phyloP scores from a whole-genome alignment of 768 basidiomycete genomes.

The Pluteus cervinus region DNA sequence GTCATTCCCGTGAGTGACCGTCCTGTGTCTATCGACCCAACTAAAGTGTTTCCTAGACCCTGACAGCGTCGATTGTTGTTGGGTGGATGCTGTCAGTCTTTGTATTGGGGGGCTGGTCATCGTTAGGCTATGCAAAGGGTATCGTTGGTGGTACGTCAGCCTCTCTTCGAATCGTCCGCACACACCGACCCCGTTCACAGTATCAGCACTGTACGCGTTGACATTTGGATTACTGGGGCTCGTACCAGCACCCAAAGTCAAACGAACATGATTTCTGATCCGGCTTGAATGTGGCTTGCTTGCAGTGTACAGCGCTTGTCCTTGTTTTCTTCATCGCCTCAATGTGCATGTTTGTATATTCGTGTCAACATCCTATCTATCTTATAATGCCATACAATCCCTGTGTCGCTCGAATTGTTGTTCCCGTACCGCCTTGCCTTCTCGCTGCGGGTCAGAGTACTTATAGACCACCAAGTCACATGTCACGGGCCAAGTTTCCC shows the following conservation, averaged over 20 bases:
- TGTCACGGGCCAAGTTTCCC: too few species aligned
- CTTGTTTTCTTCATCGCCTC: too few species aligned
- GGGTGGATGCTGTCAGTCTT: slow-evolving; percentile 62
- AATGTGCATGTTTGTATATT: too few species aligned
- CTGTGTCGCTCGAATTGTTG: too few species aligned
- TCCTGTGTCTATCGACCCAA: neutral
- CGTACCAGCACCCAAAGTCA: slow-evolving; percentile 55
- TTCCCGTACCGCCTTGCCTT: too few species aligned
- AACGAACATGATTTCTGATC: slow-evolving; percentile 21
- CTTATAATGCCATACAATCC: too few species aligned
- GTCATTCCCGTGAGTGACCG: slow-evolving; percentile 51
- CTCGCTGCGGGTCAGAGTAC: too few species aligned
- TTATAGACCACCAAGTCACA: too few species aligned
- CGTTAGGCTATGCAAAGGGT: slow-evolving; percentile 58
- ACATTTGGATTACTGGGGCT: slow-evolving; percentile 72
- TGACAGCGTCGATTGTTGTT: slow-evolving; percentile 63
- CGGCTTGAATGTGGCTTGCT: too few species aligned
- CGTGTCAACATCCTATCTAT: too few species aligned
- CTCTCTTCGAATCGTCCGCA: slow-evolving; percentile 3
- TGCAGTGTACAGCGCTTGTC: too few species aligned
- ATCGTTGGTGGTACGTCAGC: slow-evolving; percentile 50
- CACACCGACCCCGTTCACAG: slow-evolving; percentile 26
- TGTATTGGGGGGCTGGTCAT: slow-evolving; percentile 63
- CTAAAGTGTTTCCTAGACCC: slow-evolving; percentile 24
- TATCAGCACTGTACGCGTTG: slow-evolving; percentile 63